Evolutionary conservation across 2,329 filamentous ascomycete species (phyloP).

Genomic region (Sporothrix inflata): DNA sequence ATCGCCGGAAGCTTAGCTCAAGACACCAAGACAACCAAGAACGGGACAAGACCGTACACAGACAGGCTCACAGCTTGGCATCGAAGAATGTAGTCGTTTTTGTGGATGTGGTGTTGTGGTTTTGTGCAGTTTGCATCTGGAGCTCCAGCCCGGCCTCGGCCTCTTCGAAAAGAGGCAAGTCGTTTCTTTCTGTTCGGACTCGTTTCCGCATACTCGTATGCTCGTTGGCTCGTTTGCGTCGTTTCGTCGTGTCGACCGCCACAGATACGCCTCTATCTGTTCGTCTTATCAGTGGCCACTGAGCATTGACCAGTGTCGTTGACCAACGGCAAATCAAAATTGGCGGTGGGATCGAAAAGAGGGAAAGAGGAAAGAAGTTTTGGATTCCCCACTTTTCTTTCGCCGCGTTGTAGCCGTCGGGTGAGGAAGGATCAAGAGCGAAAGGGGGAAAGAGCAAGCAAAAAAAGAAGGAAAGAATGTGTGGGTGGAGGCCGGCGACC

Average conservation of each 20-base stretch:
- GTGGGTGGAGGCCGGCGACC: constrained; percentile 19
- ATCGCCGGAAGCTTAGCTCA: too few species aligned
- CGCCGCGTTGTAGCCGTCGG: background rate
- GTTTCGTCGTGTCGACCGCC: background rate
- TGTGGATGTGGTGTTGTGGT: background rate
- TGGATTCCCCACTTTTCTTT: background rate
- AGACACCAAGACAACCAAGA: background rate
- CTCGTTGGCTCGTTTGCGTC: background rate
- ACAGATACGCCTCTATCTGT: background rate
- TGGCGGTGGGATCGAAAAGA: background rate
- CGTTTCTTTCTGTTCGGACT: background rate
- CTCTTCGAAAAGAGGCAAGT: background rate
- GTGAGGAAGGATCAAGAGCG: background rate
- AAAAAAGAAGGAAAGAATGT: background rate
- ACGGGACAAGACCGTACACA: background rate
- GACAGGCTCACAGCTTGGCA: background rate
- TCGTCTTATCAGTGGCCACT: constrained; percentile 2
- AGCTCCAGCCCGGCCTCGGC: background rate
- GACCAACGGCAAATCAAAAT: constrained; percentile 5
- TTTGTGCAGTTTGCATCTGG: background rate
- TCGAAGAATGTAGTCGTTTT: background rate
- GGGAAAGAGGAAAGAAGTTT: background rate
- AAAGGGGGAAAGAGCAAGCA: background rate
- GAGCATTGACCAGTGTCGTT: background rate
- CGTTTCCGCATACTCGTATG: background rate